Evolutionary conservation across 441 rosid genomes (phyloP), one percentile per base, ranked within the genome.

Genomic region (Raphanus hybrid): DNA sequence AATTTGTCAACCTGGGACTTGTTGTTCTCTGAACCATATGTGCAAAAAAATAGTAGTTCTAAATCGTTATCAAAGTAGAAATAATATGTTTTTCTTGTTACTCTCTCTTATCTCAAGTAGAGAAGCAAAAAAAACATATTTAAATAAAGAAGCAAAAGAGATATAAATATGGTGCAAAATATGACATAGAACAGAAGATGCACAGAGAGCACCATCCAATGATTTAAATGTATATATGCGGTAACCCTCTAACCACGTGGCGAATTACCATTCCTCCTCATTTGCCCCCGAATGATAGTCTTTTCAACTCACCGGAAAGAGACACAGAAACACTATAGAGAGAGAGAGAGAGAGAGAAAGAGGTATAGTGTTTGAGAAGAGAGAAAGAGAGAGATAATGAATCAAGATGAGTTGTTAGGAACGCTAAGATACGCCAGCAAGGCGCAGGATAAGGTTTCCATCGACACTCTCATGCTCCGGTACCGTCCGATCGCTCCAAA

Each of bases 401-500:
- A 86, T 11, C 77, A 81, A 7, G 78, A 80, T 18, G 84, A 81
- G 9, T 54, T 48, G 37, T 67, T 81, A 66, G 73, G 78, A 45
- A 41, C 78, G 82, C 58, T 78, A 80, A 64, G 75, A 50, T 76
- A 71, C 79, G 72, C 82, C 14, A 80, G 83, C 34, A 81, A 72
- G 66, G 71, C 75, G 70, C 84, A 79, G 4, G 85, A 85, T 75
- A 85, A 72, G 67, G 77, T 82, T 84, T 78, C 87, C 70, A 79
- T 87, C 75, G 84, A 84, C 78, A 78, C 84, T 58, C 71, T 83
- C 65, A 90, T 88, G 93, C 92, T 91, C 61, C 82, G 95, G 76
- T 93, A 88, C 92, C 82, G 97, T 61, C 98, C 94, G 78, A 93
- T 91, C 59, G 98, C 96, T 41, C 98, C 98, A 23, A 93, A 87